A percentile compares a stretch with the other conserved stretches of the same genome.
phyloP scores from a whole-genome alignment of 495 filamentous ascomycete species.

The Neurospora tetraspora region DNA sequence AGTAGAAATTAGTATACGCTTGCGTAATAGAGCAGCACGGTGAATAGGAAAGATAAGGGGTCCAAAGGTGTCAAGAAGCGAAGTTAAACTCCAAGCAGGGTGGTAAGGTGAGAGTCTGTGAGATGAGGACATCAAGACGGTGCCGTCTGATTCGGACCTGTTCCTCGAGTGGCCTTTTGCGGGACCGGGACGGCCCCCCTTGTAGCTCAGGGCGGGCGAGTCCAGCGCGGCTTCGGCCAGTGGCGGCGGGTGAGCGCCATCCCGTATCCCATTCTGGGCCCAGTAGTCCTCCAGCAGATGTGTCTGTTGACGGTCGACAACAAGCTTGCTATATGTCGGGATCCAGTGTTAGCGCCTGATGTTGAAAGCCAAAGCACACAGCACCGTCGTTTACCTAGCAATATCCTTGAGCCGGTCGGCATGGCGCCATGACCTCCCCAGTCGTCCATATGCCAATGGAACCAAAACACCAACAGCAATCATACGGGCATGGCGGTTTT shows the following conservation, averaged over 20 bases:
- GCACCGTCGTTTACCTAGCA: constrained; percentile 45
- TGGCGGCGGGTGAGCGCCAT: constrained; percentile 33
- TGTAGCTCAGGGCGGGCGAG: constrained; percentile 34
- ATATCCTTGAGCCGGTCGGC: constrained; percentile 66
- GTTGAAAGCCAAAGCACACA: constrained; percentile 8
- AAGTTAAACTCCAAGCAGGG: constrained; percentile 71
- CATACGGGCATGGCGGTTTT: constrained; percentile 81
- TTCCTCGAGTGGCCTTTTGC: constrained; percentile 39
- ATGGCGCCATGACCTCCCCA: constrained; percentile 86
- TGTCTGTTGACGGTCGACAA: constrained; percentile 44
- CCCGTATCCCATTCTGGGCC: constrained; percentile 51
- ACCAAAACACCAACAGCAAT: constrained; percentile 85
- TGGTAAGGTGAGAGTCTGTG: constrained; percentile 70
- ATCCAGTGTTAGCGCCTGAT: constrained; percentile 16
- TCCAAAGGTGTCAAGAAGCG: constrained; percentile 72
- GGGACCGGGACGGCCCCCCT: constrained; percentile 15
- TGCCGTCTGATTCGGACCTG: constrained; percentile 50
- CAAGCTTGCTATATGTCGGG: constrained; percentile 34
- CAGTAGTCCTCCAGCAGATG: constrained; percentile 68
- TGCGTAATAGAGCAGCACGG: constrained; percentile 77
- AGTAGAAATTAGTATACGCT: constrained; percentile 75
- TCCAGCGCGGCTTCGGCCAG: constrained; percentile 47
- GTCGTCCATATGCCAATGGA: constrained; percentile 71
- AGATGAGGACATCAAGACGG: constrained; percentile 52
- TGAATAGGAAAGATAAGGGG: constrained; percentile 86